Base-by-base conservation (phyloP, 345 rosid species). In the Chamaenerion angustifolium region DNA sequence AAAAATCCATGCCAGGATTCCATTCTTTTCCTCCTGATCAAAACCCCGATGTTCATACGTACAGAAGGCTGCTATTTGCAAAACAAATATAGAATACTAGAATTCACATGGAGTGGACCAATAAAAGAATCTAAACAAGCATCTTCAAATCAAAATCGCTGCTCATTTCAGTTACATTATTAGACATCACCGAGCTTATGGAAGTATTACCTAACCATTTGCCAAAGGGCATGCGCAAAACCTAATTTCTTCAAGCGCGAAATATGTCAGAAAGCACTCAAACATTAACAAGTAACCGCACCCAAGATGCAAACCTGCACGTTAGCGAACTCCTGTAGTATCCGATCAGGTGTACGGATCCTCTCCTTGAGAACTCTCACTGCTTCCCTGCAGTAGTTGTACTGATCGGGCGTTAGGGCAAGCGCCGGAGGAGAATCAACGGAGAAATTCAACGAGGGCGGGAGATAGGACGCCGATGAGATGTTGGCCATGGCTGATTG, bases 331-430 rank as follows among this genome's bases (percentile, higher is more conserved):
- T 86, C 98, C 17, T 61, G 72, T 45, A 45, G 11, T 60, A 90
- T 73, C 6, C 49, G 52, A 4, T 75, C 58, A 8, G 74, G 81
- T 49, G 51, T 54, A 40, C 35, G 57, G 59, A 76, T 62, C 70
- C 69, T 81, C 9, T 66, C 64, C 21, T 61, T 56, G 73, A 90
- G 50, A 61, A 51, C 62, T 1, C 9, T 45, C 58, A 83, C 88
- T 55, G 95, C 94, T 52, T 79, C 69, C 27, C 64, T 68, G 67
- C 98, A 90, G 69, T 60, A 46, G 11, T 23, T 52, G 72, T 55
- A 59, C 76, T 90, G 95, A 60, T 81, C 81, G 44, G 73, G 42
- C 0, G 88, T 61, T 52, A 83, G 81, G 12, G 76, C 48, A 44
- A 68, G 70, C n/a, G 44, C 68, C 15, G 75, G 56, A 17, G 94